Percentiles rank a stretch among this genome's conserved stretches.
Conservation (phyloP, 1,284 basidiomycete genomes). For the Leccinum pachyderme region DNA sequence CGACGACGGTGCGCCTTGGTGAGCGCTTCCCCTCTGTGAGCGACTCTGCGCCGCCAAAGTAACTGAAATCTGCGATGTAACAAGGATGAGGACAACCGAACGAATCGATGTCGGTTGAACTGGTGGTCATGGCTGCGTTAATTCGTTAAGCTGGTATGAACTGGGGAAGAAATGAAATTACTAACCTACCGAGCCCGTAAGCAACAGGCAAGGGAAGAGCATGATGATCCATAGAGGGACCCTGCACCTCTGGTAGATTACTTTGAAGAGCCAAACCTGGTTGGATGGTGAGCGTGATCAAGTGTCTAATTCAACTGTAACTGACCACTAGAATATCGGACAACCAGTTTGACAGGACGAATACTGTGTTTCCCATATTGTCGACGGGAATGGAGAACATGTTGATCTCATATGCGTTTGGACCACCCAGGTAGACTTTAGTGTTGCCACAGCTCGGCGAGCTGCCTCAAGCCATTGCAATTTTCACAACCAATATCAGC, state of each 20-base stretch:
- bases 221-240: not conserved
- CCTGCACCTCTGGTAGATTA: not conserved
- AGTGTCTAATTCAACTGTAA: not conserved
- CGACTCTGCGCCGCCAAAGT: conserved; percentile 79
- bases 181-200: not conserved
- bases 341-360: not conserved
- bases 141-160: too few relatives aligned
- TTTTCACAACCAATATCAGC: too few relatives aligned
- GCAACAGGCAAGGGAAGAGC: not conserved
- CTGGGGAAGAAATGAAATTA: too few relatives aligned
- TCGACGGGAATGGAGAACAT: not conserved
- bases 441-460: too few relatives aligned
- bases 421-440: too few relatives aligned
- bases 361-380: not conserved
- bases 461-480: too few relatives aligned
- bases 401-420: not conserved
- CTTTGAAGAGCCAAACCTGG: too few relatives aligned
- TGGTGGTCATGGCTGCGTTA: too few relatives aligned
- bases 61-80: conserved; percentile 57
- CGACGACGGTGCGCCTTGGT: conserved; percentile 56
- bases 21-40: conserved; percentile 54
- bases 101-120: conserved; percentile 24
- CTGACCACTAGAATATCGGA: not conserved
- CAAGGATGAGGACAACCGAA: not conserved
- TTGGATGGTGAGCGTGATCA: not conserved